These are phyloP conservation scores for Aspergillus bertholletiae DNA, from an alignment of 495 filamentous ascomycete species.

Conservation along the genomic window DNA sequence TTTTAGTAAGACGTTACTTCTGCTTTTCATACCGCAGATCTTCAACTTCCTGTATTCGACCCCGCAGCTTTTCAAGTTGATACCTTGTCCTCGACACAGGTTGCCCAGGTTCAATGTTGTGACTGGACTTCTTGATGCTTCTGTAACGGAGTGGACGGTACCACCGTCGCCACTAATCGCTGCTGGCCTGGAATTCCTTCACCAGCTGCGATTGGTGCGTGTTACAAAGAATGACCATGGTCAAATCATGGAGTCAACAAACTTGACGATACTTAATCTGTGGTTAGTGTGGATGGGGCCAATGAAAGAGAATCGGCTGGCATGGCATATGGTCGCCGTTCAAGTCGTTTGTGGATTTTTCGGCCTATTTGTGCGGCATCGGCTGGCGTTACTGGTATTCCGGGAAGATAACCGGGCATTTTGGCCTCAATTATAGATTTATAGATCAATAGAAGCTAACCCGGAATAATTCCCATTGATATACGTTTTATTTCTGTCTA, in stretches of 20 bases:
- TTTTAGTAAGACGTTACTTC: slow-evolving; percentile 93
- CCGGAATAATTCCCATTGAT: no score
- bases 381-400: slow-evolving; percentile 79
- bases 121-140: slow-evolving; percentile 80
- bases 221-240: slow-evolving; percentile 64
- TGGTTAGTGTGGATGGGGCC: slow-evolving; percentile 97
- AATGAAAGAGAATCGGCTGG: slow-evolving; percentile 79
- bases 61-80: slow-evolving; percentile 83
- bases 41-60: slow-evolving; percentile 94
- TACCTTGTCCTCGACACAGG: slow-evolving; percentile 90
- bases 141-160: slow-evolving; percentile 70
- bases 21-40: slow-evolving; percentile 89
- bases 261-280: slow-evolving; percentile 88
- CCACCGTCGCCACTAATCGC: slow-evolving; percentile 66
- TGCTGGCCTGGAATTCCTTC: slow-evolving; percentile 57
- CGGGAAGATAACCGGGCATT: slow-evolving; percentile 70
- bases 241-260: slow-evolving; percentile 74
- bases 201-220: slow-evolving; percentile 58
- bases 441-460: no score
- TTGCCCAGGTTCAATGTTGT: slow-evolving; percentile 82
- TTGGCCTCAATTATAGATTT: slow-evolving; percentile 21
- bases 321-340: slow-evolving; percentile 68
- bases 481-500: no score
- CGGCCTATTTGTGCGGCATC: slow-evolving; percentile 81
- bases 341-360: slow-evolving; percentile 72